Conservation (phyloP, 1,284 basidiomycete species). For the Leccinum subrobustum region DNA sequence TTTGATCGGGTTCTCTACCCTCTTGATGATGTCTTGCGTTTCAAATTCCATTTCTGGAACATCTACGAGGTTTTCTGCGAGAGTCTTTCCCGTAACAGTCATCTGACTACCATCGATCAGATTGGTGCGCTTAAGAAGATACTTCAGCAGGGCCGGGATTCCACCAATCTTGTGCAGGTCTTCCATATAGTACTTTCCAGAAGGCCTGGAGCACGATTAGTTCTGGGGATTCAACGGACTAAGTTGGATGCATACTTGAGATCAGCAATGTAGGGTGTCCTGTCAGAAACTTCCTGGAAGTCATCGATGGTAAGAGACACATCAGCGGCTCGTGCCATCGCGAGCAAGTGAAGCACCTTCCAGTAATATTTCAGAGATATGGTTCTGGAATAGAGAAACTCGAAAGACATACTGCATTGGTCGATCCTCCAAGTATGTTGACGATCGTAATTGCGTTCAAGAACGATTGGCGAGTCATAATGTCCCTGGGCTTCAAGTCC, state of each 20-base stretch:
- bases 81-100: constrained; percentile 93
- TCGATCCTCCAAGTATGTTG: constrained; percentile 87
- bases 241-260: constrained; percentile 58
- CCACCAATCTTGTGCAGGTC: constrained; percentile 92
- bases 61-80: constrained; percentile 89
- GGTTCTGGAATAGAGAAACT: not conserved
- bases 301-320: constrained; percentile 90
- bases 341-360: constrained; percentile 88
- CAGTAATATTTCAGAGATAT: not conserved
- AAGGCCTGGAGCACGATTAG: constrained; percentile 56
- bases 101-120: constrained; percentile 89
- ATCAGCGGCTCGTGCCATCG: constrained; percentile 90
- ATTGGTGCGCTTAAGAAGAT: constrained; percentile 83
- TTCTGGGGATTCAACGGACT: not conserved
- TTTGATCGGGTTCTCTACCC: constrained; percentile 86
- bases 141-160: constrained; percentile 80
- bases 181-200: constrained; percentile 96
- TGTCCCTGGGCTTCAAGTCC: constrained; percentile 91
- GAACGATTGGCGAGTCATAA: constrained; percentile 88
- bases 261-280: constrained; percentile 92
- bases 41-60: constrained; percentile 75
- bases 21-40: constrained; percentile 82
- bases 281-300: constrained; percentile 86
- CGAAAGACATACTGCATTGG: constrained; percentile 70
- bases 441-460: constrained; percentile 88